Evolutionary conservation across 805 yeast species (phyloP).

Genomic region (Lachancea dasiensis): DNA sequence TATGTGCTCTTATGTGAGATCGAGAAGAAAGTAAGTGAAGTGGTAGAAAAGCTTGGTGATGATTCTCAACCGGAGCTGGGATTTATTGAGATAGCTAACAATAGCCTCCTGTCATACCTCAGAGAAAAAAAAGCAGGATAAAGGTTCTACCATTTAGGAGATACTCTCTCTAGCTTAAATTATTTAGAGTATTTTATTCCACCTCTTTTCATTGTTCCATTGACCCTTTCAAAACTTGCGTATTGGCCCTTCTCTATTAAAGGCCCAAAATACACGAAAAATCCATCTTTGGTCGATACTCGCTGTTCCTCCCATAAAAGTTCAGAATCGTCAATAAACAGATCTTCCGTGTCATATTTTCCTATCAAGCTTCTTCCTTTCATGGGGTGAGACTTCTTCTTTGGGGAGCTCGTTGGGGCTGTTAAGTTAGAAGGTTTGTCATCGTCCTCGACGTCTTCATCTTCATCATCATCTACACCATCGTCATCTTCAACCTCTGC

Average conservation of each 20-base stretch:
- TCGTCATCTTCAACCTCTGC: slow-evolving; percentile 16
- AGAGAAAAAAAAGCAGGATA: not conserved
- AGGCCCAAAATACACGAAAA: slow-evolving; percentile 93
- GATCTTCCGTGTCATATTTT: slow-evolving; percentile 87
- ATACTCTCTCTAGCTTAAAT: not conserved
- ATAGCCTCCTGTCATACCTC: slow-evolving; percentile 15
- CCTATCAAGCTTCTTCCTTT: slow-evolving; percentile 72
- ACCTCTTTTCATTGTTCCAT: slow-evolving; percentile 38
- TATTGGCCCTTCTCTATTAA: slow-evolving; percentile 56
- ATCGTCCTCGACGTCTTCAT: slow-evolving; percentile 17
- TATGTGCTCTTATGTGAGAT: slow-evolving; percentile 27
- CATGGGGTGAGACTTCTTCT: slow-evolving; percentile 35
- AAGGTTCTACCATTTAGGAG: too few species aligned
- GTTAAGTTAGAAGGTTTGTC: slow-evolving; percentile 18
- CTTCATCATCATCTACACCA: slow-evolving; percentile 26
- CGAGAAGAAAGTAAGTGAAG: slow-evolving; percentile 25
- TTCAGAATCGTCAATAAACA: slow-evolving; percentile 94
- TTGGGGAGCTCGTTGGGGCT: slow-evolving; percentile 20
- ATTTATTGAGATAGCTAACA: slow-evolving; percentile 27
- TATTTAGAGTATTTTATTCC: slow-evolving; percentile 28
- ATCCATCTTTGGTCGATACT: slow-evolving; percentile 89
- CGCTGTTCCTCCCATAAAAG: slow-evolving; percentile 89
- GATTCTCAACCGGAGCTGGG: slow-evolving; percentile 21
- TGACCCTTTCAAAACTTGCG: slow-evolving; percentile 42
- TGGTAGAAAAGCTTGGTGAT: slow-evolving; percentile 18